Evolutionary conservation across 371 early-diverging fungal species (phyloP), one percentile per base, ranked within the genome.

Genomic region (Nematocida minor): DNA sequence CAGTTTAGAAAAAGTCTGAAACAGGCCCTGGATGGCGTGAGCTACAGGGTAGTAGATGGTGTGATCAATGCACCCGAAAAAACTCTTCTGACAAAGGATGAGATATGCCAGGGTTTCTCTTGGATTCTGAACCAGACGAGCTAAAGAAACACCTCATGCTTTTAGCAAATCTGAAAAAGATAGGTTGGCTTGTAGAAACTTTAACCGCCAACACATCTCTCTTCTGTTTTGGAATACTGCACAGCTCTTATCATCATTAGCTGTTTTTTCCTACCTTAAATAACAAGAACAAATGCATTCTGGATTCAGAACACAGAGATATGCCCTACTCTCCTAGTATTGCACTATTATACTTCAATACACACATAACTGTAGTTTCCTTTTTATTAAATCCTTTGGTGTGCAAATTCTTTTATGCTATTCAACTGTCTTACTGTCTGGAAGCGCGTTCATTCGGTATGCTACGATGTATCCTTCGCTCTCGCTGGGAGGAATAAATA

Each of bases 391-490:
- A 42, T 18, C 18, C 9, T 42, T 42, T 42, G 6, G 18, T 42
- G 18, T 9, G 44, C 44, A 9, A 42, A 42, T 42, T 42, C 44
- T 42, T 42, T 18, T 42, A n/a, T n/a, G n/a, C n/a, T n/a, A n/a
- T n/a, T n/a, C n/a, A n/a, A n/a, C n/a, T n/a, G n/a, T n/a, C n/a
- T n/a, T n/a, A n/a, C n/a, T n/a, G n/a, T n/a, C n/a, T n/a, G n/a
- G n/a, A n/a, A n/a, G n/a, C n/a, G n/a, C 36, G 18, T 69, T 49
- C 27, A 69, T 22, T 2, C 69, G n/a, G 57, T 70, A 70, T 25
- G 71, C 71, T 20, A 70, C 31, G n/a, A 70, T 46, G 42, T 62
- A 70, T n/a, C 71, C 71, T 22, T 32, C n/a, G 1, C 11, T n/a
- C 4, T 31, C 9, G 34, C 20, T 9, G 1, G 55, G 55, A 38